Evolutionary conservation across 345 rosid genomes (phyloP), one percentile per base, ranked within the genome.

Genomic region (Durio zibethinus): DNA sequence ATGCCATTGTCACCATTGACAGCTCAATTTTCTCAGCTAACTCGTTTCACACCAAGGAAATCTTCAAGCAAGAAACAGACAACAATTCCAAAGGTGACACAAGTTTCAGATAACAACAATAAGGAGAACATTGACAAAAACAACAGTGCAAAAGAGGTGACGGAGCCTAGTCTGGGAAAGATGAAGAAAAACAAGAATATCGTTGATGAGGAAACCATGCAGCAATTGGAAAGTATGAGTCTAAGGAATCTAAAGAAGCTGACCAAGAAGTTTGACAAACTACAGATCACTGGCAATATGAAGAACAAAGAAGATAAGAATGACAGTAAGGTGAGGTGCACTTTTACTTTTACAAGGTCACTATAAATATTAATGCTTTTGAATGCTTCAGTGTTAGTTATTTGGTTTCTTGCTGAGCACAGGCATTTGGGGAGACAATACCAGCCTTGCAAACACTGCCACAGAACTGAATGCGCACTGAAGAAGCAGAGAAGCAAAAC

Each of bases 211-310:
- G 84, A 81, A 25, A 71, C 54, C 9, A 14, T 23, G 40, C 33
- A 3, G 53, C 36, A 54, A 23, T 76, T 83, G 29, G 72, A 74
- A 36, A 81, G 60, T 0, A 52, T 50, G 72, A 92, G 97, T 76
- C 23, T 85, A 29, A 89, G 92, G 80, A 40, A 76, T 73, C 82
- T 92, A 72, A 79, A 31, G 35, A 90, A 86, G 86, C n/a, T 67
- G 5, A 42, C 8, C 52, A 40, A 67, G 72, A 43, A 76, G 87
- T 48, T 86, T 65, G 82, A 78, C 72, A 77, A 88, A 14, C 85
- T 88, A 12, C 12, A 72, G 33, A 31, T 31, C 33, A 31, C 33
- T 2, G 33, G 2, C 33, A 31, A 31, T 31, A 31, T 31, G 33
- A 31, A 31, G 75, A 64, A 75, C 64, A 42, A 75, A 27, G 84